A percentile compares a stretch with the other conserved stretches of the same genome.
Conservation (phyloP, 2,329 filamentous ascomycete genomes). For the Phialophora chinensis region DNA sequence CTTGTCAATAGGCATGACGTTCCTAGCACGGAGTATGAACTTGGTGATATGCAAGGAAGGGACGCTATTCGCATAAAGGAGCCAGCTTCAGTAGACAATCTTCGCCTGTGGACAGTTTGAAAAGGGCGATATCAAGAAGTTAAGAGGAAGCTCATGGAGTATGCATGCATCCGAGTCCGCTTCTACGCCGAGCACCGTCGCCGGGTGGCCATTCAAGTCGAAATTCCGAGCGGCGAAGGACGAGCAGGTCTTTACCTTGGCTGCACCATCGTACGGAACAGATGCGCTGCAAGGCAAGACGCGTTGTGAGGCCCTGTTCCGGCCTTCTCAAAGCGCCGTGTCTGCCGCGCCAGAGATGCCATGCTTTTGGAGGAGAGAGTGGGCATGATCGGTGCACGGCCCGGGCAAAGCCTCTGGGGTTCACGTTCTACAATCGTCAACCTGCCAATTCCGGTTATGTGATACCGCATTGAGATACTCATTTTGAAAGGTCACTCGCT, state of each 20-base stretch:
- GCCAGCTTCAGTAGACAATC: not conserved
- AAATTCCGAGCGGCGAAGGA: not conserved
- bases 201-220: not conserved
- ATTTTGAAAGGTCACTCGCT: not conserved
- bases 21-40: too few species aligned
- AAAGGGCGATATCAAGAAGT: not conserved
- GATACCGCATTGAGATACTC: not conserved
- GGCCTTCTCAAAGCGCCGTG: not conserved
- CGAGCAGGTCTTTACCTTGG: not conserved
- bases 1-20: constrained; percentile 27
- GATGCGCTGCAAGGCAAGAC: not conserved
- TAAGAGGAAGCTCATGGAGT: not conserved
- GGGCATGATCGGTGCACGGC: not conserved
- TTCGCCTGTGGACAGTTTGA: not conserved
- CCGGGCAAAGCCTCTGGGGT: not conserved
- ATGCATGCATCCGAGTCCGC: not conserved
- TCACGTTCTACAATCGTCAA: not conserved
- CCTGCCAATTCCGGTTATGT: not conserved
- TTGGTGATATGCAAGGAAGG: too few species aligned
- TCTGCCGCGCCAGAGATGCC: not conserved
- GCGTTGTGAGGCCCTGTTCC: not conserved
- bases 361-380: not conserved
- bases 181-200: not conserved
- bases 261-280: not conserved
- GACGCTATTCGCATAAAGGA: too few species aligned